phyloP scores from a whole-genome alignment of 2,329 filamentous ascomycete genomes.

The Claviceps maximensis region DNA sequence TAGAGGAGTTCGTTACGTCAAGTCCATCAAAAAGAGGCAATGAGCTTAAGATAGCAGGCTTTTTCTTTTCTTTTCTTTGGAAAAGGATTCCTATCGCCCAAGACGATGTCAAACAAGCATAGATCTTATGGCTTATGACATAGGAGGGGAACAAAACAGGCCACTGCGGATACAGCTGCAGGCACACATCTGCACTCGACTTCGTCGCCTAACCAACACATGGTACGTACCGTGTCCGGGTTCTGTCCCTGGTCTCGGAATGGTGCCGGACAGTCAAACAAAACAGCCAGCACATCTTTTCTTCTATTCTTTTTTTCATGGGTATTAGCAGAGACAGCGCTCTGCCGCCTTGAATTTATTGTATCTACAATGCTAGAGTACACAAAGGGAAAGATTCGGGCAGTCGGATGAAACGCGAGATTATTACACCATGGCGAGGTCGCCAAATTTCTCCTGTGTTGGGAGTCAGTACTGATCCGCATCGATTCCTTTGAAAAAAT shows the following conservation, averaged over 20 bases:
- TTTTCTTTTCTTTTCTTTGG: no score
- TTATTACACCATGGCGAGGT: slow-evolving; percentile 83
- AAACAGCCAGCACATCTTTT: background rate
- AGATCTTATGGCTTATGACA: background rate
- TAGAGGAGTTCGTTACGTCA: background rate
- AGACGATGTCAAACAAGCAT: background rate
- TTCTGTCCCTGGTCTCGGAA: background rate
- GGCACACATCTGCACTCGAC: no score
- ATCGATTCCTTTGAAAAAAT: background rate
- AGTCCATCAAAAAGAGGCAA: background rate
- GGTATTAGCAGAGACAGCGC: slow-evolving; percentile 21
- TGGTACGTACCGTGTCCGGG: background rate
- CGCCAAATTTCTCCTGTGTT: slow-evolving; percentile 91
- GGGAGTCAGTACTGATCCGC: slow-evolving; percentile 29
- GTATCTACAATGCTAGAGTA: slow-evolving; percentile 62
- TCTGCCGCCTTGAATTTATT: slow-evolving; percentile 24
- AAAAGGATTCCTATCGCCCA: background rate
- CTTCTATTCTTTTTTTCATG: slow-evolving; percentile 7
- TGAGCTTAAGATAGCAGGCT: background rate
- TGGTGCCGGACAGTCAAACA: background rate
- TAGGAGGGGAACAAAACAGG: background rate
- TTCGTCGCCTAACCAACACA: background rate
- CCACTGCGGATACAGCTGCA: background rate
- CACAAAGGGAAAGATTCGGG: slow-evolving; percentile 37
- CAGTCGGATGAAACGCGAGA: slow-evolving; percentile 22